phyloP scores from a whole-genome alignment of 2,329 filamentous ascomycete genomes.

The Phyllosticta citrichinensis region DNA sequence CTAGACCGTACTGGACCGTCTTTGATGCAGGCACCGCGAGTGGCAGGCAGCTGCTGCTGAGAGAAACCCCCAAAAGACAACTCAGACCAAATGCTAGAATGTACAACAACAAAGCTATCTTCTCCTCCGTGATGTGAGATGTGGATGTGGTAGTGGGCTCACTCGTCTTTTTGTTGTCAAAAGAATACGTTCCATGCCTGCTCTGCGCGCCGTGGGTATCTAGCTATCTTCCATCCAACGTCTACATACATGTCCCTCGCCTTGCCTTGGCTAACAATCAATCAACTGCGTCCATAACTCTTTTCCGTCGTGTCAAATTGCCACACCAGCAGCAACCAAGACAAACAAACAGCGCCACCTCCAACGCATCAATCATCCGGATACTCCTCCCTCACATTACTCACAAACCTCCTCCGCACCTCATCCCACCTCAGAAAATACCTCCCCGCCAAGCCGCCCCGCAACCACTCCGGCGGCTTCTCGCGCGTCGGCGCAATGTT shows the following conservation, averaged over 20 bases:
- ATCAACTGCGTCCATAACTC: too few species aligned
- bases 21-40: neutral
- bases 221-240: too few species aligned
- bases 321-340: too few species aligned
- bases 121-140: neutral
- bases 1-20: neutral
- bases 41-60: neutral
- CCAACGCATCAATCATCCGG: slow-evolving; percentile 62
- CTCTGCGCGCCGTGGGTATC: too few species aligned
- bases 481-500: slow-evolving; percentile 50
- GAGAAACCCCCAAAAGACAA: neutral
- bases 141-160: neutral
- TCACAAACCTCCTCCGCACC: slow-evolving; percentile 56
- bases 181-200: too few species aligned
- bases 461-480: slow-evolving; percentile 11
- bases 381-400: slow-evolving; percentile 73
- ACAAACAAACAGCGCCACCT: too few species aligned
- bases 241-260: too few species aligned
- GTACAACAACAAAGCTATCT: neutral
- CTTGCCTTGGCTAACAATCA: too few species aligned
- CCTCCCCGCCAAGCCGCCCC: slow-evolving; percentile 65
- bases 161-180: too few species aligned
- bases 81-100: neutral
- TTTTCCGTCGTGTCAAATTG: too few species aligned
- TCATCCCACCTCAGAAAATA: slow-evolving; percentile 81